A percentile compares a stretch with the other conserved stretches of the same genome.
These are phyloP conservation scores for Pelargonium australe DNA, from an alignment of 441 rosid genomes.

Conservation along the genomic window DNA sequence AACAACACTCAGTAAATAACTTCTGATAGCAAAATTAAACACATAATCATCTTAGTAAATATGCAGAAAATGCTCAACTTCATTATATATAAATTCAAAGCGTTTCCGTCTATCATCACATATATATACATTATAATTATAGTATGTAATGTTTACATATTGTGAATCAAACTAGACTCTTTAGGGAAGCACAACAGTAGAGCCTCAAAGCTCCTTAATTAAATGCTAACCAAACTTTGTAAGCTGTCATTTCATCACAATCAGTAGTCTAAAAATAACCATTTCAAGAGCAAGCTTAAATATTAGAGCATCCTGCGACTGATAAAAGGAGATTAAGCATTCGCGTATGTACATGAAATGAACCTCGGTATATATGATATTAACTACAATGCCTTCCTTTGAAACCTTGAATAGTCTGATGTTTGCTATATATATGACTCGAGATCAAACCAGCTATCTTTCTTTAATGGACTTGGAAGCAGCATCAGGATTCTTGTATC, in stretches of 20 bases:
- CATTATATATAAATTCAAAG: constrained; percentile 17
- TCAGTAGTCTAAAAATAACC: too few relatives aligned
- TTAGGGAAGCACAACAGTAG: neutral
- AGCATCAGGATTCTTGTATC: constrained; percentile 19
- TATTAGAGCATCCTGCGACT: constrained; percentile 23
- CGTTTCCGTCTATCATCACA: constrained; percentile 15
- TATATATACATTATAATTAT: neutral
- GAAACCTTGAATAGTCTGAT: constrained; percentile 16
- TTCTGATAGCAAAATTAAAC: neutral
- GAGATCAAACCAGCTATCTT: constrained; percentile 21
- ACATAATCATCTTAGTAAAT: neutral
- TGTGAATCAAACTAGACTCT: constrained; percentile 21
- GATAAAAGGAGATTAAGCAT: constrained; percentile 26
- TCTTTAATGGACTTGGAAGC: constrained; percentile 28
- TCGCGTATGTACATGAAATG: constrained; percentile 8
- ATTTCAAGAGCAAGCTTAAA: too few relatives aligned
- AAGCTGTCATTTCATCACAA: constrained; percentile 6
- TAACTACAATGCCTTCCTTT: constrained; percentile 22
- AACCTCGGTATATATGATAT: constrained; percentile 29
- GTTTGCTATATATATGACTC: constrained; percentile 17
- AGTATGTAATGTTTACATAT: constrained; percentile 26
- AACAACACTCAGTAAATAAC: too few relatives aligned
- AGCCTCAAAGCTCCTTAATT: constrained; percentile 13
- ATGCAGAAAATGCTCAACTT: constrained; percentile 20
- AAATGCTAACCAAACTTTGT: constrained; percentile 8